phyloP scores from a whole-genome alignment of 1,284 basidiomycete species.

The Cryptococcus maquisensis region DNA sequence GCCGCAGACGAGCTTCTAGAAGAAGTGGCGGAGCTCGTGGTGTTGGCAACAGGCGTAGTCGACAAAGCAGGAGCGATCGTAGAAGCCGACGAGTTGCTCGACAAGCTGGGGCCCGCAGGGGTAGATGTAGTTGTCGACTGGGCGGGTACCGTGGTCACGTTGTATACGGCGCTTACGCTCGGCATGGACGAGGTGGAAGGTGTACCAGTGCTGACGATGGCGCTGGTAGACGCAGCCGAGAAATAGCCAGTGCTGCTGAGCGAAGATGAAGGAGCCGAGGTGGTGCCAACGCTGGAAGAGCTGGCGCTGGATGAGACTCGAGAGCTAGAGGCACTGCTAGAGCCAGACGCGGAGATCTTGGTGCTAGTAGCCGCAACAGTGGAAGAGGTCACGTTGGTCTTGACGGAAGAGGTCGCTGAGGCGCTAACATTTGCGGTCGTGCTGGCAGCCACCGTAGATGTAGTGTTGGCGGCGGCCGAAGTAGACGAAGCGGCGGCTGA shows the following conservation, averaged over 20 bases:
- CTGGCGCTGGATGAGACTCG: constrained; percentile 1
- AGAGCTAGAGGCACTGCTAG: not conserved
- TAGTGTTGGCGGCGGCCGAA: constrained; percentile 1
- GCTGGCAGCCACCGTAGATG: constrained; percentile 5
- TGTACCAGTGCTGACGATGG: not conserved
- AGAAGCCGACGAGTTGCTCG: not conserved
- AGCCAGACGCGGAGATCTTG: not conserved
- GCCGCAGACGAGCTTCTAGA: too few relatives aligned
- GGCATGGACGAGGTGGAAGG: not conserved
- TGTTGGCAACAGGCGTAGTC: too few relatives aligned
- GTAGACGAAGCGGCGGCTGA: not conserved
- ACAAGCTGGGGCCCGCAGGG: not conserved
- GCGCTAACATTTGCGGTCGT: constrained; percentile 1
- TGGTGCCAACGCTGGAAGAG: constrained; percentile 1
- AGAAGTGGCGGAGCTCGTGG: too few relatives aligned
- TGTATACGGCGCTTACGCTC: not conserved
- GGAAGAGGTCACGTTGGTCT: not conserved
- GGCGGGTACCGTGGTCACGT: not conserved
- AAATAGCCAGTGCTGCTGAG: not conserved
- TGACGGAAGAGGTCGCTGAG: too few relatives aligned
- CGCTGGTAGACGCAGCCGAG: not conserved
- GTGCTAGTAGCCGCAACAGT: constrained; percentile 3
- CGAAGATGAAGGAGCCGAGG: not conserved
- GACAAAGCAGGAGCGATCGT: not conserved
- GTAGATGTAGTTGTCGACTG: not conserved